Percentiles rank a stretch among this genome's conserved stretches.
Conservation (phyloP, 352 stramenopile species). For the Phytopythium helicoides region DNA sequence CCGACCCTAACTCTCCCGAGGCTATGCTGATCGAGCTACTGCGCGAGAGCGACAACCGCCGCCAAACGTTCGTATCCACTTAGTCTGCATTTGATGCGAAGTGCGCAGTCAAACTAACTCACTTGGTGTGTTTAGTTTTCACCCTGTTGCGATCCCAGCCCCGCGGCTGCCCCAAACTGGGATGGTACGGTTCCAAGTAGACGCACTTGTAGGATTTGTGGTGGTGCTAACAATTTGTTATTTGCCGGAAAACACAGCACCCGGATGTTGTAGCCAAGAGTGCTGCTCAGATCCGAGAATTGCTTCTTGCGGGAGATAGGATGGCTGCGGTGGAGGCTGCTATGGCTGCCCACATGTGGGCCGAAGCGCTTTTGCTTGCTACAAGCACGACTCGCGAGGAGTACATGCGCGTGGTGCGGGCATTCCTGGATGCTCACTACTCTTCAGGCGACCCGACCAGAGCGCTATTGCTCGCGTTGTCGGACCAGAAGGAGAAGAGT, state of each 20-base stretch:
- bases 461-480: conserved; percentile 77
- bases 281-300: conserved; percentile 54
- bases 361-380: conserved; percentile 84
- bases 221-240: too few relatives aligned
- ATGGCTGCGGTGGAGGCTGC: conserved; percentile 74
- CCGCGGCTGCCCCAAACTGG: conserved; percentile 38
- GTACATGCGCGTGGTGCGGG: conserved; percentile 77
- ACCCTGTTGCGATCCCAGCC: conserved; percentile 36
- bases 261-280: conserved; percentile 47
- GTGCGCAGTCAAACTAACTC: not conserved
- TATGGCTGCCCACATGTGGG: conserved; percentile 83
- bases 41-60: conserved; percentile 64
- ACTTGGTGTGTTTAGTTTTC: conserved; percentile 18
- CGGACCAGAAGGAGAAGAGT: conserved; percentile 82
- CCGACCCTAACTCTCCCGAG: conserved; percentile 59
- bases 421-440: conserved; percentile 81
- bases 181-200: conserved; percentile 22
- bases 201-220: too few relatives aligned
- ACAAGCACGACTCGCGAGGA: conserved; percentile 85
- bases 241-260: conserved; percentile 40
- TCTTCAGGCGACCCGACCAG: conserved; percentile 69
- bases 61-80: conserved; percentile 31
- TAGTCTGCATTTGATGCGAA: not conserved
- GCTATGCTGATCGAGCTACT: conserved; percentile 64
- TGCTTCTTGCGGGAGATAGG: conserved; percentile 74